phyloP scores from a whole-genome alignment of 768 basidiomycete species.

The Lactarius deliciosus region DNA sequence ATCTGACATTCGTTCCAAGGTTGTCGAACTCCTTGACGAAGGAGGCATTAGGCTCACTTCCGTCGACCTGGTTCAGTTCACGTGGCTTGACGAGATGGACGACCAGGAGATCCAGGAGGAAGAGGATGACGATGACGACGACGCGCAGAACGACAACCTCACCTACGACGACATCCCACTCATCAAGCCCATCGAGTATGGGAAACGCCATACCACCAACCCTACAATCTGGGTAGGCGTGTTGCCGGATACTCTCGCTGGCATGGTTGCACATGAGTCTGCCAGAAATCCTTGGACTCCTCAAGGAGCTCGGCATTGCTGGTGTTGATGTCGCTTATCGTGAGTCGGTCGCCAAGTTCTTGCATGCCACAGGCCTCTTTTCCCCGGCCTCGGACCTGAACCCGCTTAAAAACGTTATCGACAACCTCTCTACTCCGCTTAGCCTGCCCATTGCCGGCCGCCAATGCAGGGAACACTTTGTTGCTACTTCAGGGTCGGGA shows the following conservation, averaged over 20 bases:
- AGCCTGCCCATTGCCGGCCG: slow-evolving; percentile 24
- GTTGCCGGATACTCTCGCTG: slow-evolving; percentile 32
- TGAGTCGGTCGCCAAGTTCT: slow-evolving; percentile 28
- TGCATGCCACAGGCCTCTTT: slow-evolving; percentile 31
- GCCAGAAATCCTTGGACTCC: slow-evolving; percentile 30
- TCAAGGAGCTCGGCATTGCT: slow-evolving; percentile 23
- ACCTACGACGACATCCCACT: slow-evolving; percentile 26
- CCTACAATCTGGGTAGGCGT: slow-evolving; percentile 9
- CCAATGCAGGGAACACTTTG: slow-evolving; percentile 41
- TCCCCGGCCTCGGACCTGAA: slow-evolving; percentile 30
- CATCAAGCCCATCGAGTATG: slow-evolving; percentile 34
- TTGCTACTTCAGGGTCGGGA: slow-evolving; percentile 37
- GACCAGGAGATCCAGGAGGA: slow-evolving; percentile 26
- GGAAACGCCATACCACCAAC: no score
- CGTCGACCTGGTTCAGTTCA: no score
- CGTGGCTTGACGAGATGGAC: slow-evolving; percentile 18
- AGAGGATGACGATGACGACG: slow-evolving; percentile 32
- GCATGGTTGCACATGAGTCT: slow-evolving; percentile 28
- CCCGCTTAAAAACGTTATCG: slow-evolving; percentile 39
- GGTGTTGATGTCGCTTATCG: slow-evolving; percentile 34
- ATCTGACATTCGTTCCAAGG: no score
- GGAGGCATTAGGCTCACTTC: no score
- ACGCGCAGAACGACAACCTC: slow-evolving; percentile 22
- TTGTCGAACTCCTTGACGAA: no score
- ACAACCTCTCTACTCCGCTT: slow-evolving; percentile 40